Conservation (phyloP, 1,284 basidiomycete genomes). For the Porogramme epimiltina region DNA sequence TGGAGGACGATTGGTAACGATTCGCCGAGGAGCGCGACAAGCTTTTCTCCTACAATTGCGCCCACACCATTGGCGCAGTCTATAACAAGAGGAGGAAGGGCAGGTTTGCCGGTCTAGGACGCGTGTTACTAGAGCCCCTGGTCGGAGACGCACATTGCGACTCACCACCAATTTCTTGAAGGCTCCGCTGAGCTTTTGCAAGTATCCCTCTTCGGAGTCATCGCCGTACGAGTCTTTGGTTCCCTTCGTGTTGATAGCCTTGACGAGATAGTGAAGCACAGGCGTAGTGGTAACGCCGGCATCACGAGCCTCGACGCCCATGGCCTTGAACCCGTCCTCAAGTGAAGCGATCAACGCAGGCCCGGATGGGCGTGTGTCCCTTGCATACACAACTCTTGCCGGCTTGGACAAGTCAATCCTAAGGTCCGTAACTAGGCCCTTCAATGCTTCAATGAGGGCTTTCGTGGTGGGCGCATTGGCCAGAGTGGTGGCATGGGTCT, state of each 20-base stretch:
- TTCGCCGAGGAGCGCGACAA: conserved; percentile 58
- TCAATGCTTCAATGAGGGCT: conserved; percentile 71
- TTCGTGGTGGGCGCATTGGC: conserved; percentile 83
- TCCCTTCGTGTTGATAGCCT: conserved; percentile 85
- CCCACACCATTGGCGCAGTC: conserved; percentile 99
- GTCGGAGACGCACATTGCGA: conserved; percentile 8
- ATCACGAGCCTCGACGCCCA: conserved; percentile 66
- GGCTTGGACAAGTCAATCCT: conserved; percentile 83
- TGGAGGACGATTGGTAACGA: conserved; percentile 59
- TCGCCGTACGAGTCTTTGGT: conserved; percentile 80
- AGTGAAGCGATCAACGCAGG: conserved; percentile 82
- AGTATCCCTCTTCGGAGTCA: conserved; percentile 87
- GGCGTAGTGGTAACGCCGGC: conserved; percentile 93
- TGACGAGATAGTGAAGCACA: conserved; percentile 94
- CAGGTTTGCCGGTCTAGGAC: conserved; percentile 59
- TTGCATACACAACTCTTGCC: conserved; percentile 85
- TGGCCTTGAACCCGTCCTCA: conserved; percentile 79
- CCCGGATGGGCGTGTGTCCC: conserved; percentile 93
- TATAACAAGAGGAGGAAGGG: conserved; percentile 69
- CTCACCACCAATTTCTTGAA: conserved; percentile 88
- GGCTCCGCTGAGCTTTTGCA: conserved; percentile 81
- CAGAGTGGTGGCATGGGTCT: conserved; percentile 84
- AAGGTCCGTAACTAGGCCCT: conserved; percentile 62
- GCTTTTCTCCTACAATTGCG: conserved; percentile 64
- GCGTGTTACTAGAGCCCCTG: not conserved